Base-by-base conservation (phyloP, 2,329 filamentous ascomycete species). In the Cryphonectria parasitica region DNA sequence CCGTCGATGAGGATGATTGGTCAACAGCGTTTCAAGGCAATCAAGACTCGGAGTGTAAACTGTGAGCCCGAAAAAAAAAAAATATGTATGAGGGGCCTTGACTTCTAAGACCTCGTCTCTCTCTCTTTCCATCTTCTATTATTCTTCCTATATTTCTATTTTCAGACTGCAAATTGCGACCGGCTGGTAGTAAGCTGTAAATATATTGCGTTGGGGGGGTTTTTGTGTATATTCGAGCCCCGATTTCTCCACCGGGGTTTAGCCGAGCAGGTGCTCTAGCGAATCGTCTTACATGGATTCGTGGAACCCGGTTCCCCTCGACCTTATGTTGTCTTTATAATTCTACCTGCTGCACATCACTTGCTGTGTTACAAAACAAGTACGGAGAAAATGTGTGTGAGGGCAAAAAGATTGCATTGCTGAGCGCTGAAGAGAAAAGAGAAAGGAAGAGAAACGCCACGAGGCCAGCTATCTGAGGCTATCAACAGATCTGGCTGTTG, bases 201-300 rank as follows among this genome's bases (percentile, higher is more conserved):
- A 58, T 17, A 31, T 31, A 13, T 19, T 31, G 28, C 31, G 25
- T 6, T 58, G 54, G 25, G 17, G 25, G 25, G 52, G n/a, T n/a
- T 28, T 54, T n/a, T 13, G 49, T 17, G 4, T 56, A 7, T 56
- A 25, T 58, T n/a, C 25, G 13, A 13, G 25, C 15, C 52, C 28
- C 28, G 15, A 34, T 5, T 58, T 31, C 54, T 58, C 54, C 28
- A 58, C 54, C 54, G 25, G 15, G 19, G 54, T 19, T 58, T 58
- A 28, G 54, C 25, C 54, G 10, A 49, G 45, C 45, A 34, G 25
- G 28, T 58, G 54, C 54, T 58, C 25, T 25, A 19, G 28, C 54
- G 54, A 58, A 58, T 58, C 54, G 25, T 58, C 54, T 58, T 58
- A 58, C 54, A 58, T 15, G 54, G 25, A 58, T 31, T 34, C 54